A percentile compares a stretch with the other conserved stretches of the same genome.
Evolutionary conservation across 352 stramenopile genomes (phyloP).

Genomic region (Pythium aristosporum): DNA sequence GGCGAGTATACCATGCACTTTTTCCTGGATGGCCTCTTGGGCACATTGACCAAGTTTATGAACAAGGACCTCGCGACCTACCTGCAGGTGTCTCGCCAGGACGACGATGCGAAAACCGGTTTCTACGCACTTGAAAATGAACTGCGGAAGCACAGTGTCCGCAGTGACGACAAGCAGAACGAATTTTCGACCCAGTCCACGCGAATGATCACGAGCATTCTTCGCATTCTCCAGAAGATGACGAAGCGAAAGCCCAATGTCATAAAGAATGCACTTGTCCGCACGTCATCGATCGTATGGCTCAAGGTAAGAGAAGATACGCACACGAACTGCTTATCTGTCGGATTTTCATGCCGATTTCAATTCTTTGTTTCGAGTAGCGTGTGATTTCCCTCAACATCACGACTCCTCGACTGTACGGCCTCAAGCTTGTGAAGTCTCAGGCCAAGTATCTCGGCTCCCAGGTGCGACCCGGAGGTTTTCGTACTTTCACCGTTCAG

Average conservation of each 20-base stretch:
- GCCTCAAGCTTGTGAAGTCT: slow-evolving; percentile 83
- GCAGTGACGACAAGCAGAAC: slow-evolving; percentile 64
- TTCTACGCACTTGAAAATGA: slow-evolving; percentile 66
- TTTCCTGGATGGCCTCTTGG: slow-evolving; percentile 71
- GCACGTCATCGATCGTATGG: slow-evolving; percentile 76
- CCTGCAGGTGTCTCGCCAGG: slow-evolving; percentile 65
- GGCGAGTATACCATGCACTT: slow-evolving; percentile 81
- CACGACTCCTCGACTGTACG: slow-evolving; percentile 64
- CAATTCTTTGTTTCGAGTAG: slow-evolving; percentile 27
- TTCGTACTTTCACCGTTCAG: background rate
- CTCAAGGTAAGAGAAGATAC: slow-evolving; percentile 46
- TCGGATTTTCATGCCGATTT: background rate
- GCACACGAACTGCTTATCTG: background rate
- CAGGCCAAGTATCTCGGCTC: slow-evolving; percentile 82
- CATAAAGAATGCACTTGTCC: slow-evolving; percentile 79
- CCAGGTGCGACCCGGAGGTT: slow-evolving; percentile 35
- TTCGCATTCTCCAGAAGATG: slow-evolving; percentile 79
- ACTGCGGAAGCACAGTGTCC: slow-evolving; percentile 55
- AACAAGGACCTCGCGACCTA: slow-evolving; percentile 84
- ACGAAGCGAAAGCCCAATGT: slow-evolving; percentile 85
- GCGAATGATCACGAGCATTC: slow-evolving; percentile 71
- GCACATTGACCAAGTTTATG: slow-evolving; percentile 84
- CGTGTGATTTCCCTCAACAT: slow-evolving; percentile 72
- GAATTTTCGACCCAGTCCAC: slow-evolving; percentile 70
- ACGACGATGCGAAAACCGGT: slow-evolving; percentile 51